phyloP scores from a whole-genome alignment of 768 basidiomycete genomes.

The Termitomyces sp. region DNA sequence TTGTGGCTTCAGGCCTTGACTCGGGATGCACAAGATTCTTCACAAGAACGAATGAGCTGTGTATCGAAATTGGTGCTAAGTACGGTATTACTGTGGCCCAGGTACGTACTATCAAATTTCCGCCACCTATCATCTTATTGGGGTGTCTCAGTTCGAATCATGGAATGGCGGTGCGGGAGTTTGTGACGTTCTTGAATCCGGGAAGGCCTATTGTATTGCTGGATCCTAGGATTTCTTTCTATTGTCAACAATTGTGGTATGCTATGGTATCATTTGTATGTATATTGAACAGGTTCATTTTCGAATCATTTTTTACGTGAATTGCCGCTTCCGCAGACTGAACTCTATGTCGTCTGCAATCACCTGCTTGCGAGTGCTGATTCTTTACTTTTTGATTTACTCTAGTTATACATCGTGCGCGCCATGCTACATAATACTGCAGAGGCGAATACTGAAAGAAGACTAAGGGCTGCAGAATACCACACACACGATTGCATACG shows the following conservation, averaged over 20 bases:
- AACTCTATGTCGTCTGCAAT: too few species aligned
- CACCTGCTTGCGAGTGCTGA: too few species aligned
- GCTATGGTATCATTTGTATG: background rate
- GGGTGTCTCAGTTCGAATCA: slow-evolving; percentile 1
- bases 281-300: background rate
- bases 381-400: too few species aligned
- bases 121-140: background rate
- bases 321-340: too few species aligned
- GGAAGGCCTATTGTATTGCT: slow-evolving; percentile 4
- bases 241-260: background rate
- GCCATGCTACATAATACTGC: too few species aligned
- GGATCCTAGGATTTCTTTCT: background rate
- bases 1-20: slow-evolving; percentile 1
- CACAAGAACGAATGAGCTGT: slow-evolving; percentile 6
- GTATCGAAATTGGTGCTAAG: background rate
- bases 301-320: too few species aligned
- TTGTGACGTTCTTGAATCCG: slow-evolving; percentile 4
- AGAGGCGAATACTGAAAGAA: too few species aligned
- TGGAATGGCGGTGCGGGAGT: slow-evolving; percentile 7
- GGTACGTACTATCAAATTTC: background rate
- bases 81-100: background rate
- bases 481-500: too few species aligned
- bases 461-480: too few species aligned
- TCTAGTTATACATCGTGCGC: too few species aligned
- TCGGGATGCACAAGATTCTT: slow-evolving; percentile 2